These are phyloP conservation scores for Pseudopyrenochaeta lycopersici DNA, from an alignment of 2,329 filamentous ascomycete genomes.

Conservation along the genomic window DNA sequence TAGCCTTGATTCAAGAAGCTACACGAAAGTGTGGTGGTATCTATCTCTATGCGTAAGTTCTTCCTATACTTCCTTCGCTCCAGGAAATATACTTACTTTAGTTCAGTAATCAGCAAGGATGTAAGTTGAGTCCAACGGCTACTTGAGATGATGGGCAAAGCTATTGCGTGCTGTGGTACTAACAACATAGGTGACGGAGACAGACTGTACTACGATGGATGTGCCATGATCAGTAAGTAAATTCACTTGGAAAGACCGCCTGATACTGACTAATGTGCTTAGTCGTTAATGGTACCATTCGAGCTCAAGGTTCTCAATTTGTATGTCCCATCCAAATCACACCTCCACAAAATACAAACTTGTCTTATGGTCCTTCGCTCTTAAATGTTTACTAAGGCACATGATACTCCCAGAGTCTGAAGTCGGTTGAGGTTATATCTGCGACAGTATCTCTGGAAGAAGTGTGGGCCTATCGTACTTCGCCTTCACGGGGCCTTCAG, in stretches of 20 bases:
- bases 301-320: conserved; percentile 72
- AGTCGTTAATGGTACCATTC: conserved; percentile 69
- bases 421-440: conserved; percentile 61
- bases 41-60: background rate
- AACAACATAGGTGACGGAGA: conserved; percentile 47
- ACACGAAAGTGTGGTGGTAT: conserved; percentile 68
- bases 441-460: conserved; percentile 71
- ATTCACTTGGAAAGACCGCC: no score
- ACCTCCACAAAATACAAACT: conserved; percentile 50
- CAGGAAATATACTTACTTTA: background rate
- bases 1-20: conserved; percentile 72
- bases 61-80: background rate
- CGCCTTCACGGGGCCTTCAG: conserved; percentile 66
- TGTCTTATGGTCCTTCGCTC: conserved; percentile 47
- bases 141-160: background rate
- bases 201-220: conserved; percentile 55
- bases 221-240: conserved; percentile 57
- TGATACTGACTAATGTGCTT: no score
- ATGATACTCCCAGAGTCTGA: conserved; percentile 45
- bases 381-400: no score
- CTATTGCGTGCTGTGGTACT: background rate
- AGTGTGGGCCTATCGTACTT: conserved; percentile 69
- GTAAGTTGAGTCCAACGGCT: background rate
- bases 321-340: no score
- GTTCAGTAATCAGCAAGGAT: conserved; percentile 67